A percentile compares a stretch with the other conserved stretches of the same genome.
Conservation (phyloP, 2,329 filamentous ascomycete species). For the Venturia pyrina region DNA sequence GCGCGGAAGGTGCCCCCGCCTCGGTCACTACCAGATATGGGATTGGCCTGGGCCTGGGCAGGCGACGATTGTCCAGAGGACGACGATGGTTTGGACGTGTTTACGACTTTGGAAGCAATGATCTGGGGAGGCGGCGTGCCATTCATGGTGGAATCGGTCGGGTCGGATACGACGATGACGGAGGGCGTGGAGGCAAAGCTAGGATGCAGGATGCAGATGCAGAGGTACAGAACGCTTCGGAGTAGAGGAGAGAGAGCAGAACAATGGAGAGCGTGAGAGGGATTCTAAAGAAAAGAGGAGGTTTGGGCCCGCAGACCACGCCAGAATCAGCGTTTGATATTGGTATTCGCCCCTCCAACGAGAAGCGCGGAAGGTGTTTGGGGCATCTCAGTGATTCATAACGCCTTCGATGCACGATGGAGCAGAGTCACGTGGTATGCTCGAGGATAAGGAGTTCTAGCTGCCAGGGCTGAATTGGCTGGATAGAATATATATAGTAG, state of each 20-base stretch:
- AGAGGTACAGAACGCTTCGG: neutral
- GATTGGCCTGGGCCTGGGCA: conserved; percentile 32
- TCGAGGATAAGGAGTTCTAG: no score
- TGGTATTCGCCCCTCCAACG: neutral
- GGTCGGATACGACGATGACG: neutral
- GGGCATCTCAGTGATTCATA: neutral
- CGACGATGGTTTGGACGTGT: conserved; percentile 25
- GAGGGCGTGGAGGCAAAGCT: neutral
- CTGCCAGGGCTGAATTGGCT: no score
- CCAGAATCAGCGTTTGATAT: neutral
- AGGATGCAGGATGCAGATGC: neutral
- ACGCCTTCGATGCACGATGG: neutral
- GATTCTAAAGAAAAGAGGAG: neutral
- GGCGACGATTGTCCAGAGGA: conserved; percentile 31
- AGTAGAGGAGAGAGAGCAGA: neutral
- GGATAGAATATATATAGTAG: no score
- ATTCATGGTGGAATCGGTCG: neutral
- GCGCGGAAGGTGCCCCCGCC: conserved; percentile 27
- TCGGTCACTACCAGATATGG: conserved; percentile 29
- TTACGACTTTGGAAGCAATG: conserved; percentile 21
- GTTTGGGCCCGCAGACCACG: conserved; percentile 3
- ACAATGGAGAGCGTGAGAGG: neutral
- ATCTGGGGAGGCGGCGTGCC: conserved; percentile 25
- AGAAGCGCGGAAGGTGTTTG: neutral
- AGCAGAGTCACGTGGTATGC: neutral